Base-by-base conservation (phyloP, 768 basidiomycete genomes). In the Xanthoconium purpureum region DNA sequence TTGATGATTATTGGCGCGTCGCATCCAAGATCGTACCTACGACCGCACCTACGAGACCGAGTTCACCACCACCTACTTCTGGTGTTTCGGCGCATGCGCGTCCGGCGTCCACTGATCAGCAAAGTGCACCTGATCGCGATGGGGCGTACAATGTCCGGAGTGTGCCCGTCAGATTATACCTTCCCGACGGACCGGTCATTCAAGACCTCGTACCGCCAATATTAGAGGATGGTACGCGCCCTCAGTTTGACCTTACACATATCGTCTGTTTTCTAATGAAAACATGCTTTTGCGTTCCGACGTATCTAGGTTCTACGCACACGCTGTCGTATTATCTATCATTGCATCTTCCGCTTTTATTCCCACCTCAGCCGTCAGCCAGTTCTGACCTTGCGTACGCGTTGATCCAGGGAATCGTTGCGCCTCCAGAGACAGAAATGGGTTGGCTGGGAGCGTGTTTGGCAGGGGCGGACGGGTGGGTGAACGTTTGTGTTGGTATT, bases 361-460 rank as follows among this genome's bases (percentile, higher is more conserved):
- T 88, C 76, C 90, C 80, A 45, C 69, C 79, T 30, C 77, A 71
- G 17, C 72, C 80, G 3, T 74, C 78, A 7, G 15, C 66, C 10
- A 67, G 72, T 15, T 67, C 74, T 11, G 80, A 86, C 50, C 78
- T 89, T 36, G 94, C 91, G 13, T 88, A 84, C 63, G 83, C 88
- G 0, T 71, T 97, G 46, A 77, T 95, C 13, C 96, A 98, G 68
- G 96, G 97, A 13, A 85, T 98, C 18, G 72, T 80, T 3, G 73
- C 88, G 2, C 97, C 96, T 2, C 77, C 83, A 9, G 94, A 97
- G 32, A 80, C 93, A 7, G 96, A 98, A 66, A 79, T 98, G 73
- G 93, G 88, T 6, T 97, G 96, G 95, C 71, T 98, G n/a, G 89
- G 92, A 11, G 87, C 91, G 18, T 94, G 93, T 64, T 76, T 98